A percentile compares a stretch with the other conserved stretches of the same genome.
Conservation (phyloP, 768 basidiomycete species). For the Leccinum disarticulatum region DNA sequence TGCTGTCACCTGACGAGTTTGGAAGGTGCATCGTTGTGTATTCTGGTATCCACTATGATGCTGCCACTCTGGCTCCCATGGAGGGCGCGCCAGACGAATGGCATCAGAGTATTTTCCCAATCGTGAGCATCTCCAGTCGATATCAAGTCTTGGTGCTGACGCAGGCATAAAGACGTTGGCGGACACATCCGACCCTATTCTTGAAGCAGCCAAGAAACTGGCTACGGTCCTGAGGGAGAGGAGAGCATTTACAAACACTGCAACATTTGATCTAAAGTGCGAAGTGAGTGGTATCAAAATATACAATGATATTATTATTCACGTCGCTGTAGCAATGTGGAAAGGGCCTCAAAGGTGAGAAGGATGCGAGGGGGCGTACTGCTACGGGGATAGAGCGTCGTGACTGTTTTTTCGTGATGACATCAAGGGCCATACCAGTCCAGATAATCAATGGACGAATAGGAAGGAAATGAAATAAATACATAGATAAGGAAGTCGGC, state of each 20-base stretch:
- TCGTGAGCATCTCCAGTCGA: slow-evolving; percentile 37
- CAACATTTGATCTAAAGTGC: slow-evolving; percentile 89
- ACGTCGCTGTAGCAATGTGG: slow-evolving; percentile 62
- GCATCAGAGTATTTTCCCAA: slow-evolving; percentile 83
- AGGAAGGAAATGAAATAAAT: too few species aligned
- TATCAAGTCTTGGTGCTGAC: slow-evolving; percentile 24
- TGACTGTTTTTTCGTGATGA: too few species aligned
- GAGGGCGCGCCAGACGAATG: slow-evolving; percentile 77
- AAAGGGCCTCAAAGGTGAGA: slow-evolving; percentile 88
- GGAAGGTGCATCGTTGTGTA: slow-evolving; percentile 78
- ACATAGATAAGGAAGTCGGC: too few species aligned
- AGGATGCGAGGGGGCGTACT: slow-evolving; percentile 85
- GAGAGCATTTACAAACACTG: slow-evolving; percentile 87
- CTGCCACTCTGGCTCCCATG: slow-evolving; percentile 77
- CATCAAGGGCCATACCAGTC: too few species aligned
- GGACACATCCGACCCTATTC: slow-evolving; percentile 51
- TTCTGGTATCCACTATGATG: slow-evolving; percentile 97
- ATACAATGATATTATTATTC: slow-evolving; percentile 6
- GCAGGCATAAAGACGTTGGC: slow-evolving; percentile 21
- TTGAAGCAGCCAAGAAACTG: slow-evolving; percentile 67
- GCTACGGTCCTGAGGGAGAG: slow-evolving; percentile 70
- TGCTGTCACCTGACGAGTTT: slow-evolving; percentile 6
- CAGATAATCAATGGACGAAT: too few species aligned
- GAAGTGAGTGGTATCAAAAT: slow-evolving; percentile 49
- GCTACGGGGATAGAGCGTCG: too few species aligned